A percentile compares a stretch with the other conserved stretches of the same genome.
Evolutionary conservation across 23 red algal species (phyloP).

Genomic region (Gracilaria vermiculophylla): DNA sequence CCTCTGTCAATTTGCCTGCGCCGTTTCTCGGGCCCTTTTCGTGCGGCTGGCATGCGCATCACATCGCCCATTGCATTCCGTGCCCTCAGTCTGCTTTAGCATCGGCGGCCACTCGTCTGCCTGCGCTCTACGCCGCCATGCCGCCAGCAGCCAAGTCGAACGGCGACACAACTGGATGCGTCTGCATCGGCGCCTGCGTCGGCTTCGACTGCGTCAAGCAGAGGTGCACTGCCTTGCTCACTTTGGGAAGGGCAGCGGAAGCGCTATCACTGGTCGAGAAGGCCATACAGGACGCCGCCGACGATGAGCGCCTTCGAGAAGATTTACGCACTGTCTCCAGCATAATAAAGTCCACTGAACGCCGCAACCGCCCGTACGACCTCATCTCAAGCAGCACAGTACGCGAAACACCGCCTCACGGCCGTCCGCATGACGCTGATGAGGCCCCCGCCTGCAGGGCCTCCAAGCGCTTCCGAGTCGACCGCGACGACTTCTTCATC

Average conservation of each 20-base stretch:
- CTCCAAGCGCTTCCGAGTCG: background rate
- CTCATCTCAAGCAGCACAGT: background rate
- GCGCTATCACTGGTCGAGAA: slow-evolving; percentile 18
- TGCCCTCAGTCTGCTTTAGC: too few species aligned
- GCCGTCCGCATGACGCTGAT: background rate
- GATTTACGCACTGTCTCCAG: background rate
- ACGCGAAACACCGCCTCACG: background rate
- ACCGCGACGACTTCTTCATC: background rate
- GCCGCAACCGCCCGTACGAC: background rate
- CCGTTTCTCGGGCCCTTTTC: too few species aligned
- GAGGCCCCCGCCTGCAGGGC: background rate
- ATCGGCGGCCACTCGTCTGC: too few species aligned
- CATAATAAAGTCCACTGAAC: slow-evolving; percentile 12
- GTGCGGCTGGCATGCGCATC: too few species aligned
- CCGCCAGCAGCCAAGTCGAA: background rate
- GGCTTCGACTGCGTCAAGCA: slow-evolving; percentile 29
- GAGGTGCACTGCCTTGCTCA: background rate
- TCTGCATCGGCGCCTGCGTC: slow-evolving; percentile 13
- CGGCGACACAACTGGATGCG: background rate
- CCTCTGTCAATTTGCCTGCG: too few species aligned
- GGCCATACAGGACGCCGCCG: background rate
- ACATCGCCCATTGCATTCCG: too few species aligned
- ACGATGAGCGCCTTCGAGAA: background rate
- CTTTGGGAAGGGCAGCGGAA: background rate
- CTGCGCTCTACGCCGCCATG: background rate